Conservation (phyloP, 257 asterid genomes). For the Lantana camara region DNA sequence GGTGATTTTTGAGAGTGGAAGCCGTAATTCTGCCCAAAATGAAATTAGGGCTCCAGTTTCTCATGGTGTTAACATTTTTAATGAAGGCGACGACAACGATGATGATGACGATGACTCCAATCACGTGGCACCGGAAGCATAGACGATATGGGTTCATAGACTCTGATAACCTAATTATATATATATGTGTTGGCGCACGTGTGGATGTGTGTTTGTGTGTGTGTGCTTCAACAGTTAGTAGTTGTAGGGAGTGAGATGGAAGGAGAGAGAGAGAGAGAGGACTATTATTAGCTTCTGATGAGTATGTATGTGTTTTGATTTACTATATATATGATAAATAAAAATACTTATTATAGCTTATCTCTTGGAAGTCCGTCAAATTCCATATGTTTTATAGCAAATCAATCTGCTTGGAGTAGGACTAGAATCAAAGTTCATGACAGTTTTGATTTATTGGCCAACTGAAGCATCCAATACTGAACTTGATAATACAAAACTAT, state of each 20-base stretch:
- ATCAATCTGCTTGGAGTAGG: too few species aligned
- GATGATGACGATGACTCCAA: slow-evolving; percentile 31
- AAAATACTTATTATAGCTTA: too few species aligned
- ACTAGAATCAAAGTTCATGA: too few species aligned
- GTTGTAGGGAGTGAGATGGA: neutral
- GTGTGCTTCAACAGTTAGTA: neutral
- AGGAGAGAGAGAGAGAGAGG: neutral
- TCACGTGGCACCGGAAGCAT: slow-evolving; percentile 33
- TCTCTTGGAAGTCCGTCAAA: too few species aligned
- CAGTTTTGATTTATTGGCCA: too few species aligned
- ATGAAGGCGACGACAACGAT: slow-evolving; percentile 21
- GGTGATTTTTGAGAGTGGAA: slow-evolving; percentile 14
- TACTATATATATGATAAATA: too few species aligned
- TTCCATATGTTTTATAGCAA: too few species aligned
- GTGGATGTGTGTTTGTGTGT: neutral
- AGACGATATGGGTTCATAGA: neutral
- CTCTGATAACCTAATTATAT: neutral
- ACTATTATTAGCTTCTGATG: too few species aligned
- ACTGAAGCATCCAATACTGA: too few species aligned
- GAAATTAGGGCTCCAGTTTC: slow-evolving; percentile 10
- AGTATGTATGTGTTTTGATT: too few species aligned
- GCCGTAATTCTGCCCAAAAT: neutral
- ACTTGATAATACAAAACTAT: too few species aligned
- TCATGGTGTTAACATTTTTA: neutral
- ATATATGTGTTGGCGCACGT: neutral